Base-by-base conservation (phyloP, 2,329 filamentous ascomycete genomes). In the Pseudogymnoascus sp. region DNA sequence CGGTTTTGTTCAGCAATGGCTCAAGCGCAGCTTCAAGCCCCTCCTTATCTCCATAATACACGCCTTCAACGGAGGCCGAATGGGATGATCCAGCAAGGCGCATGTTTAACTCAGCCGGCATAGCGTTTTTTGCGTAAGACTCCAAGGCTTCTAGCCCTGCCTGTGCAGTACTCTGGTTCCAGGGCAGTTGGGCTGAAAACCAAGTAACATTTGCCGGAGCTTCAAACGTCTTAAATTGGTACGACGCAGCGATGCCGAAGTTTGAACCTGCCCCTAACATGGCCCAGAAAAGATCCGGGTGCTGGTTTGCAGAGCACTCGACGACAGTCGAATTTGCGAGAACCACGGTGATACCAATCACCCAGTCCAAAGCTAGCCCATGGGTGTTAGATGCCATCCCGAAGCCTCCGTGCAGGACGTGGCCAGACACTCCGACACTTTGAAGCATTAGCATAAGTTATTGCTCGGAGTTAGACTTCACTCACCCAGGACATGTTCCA, bases 351-450 rank as follows among this genome's bases (percentile, higher is more conserved):
- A 81, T 72, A 14, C 72, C 77, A 8, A 78, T 68, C 16, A 85
- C 75, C 23, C 78, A 77, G 64, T 85, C 82, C 43, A 84, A 72
- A 2, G 80, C 75, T 2, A 80, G 71, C 16, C 82, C 82, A 77
- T 80, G 83, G 31, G 77, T 73, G 3, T 82, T 75, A 1, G 77
- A 78, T 9, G 71, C 70, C 53, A 74, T 71, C 1, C 78, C 79
- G 64, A 74, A 80, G 3, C 78, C 79, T 4, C 80, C 80, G 60
- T 81, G 79, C 0, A 78, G 73, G 43, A 76, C 75, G 65, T 81
- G 79, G 0, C 79, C 79, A 1, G 75, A 78, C 6, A 78, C 69
- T 7, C 79, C 78, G 16, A 81, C 78, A 23, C 42, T 46, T n/a
- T 23, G 5, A 25, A 4, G 3, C 25, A n/a, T 46, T 25, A 46